Evolutionary conservation across 208 protist species (phyloP).

Genomic region (Crithidia brevicula): DNA sequence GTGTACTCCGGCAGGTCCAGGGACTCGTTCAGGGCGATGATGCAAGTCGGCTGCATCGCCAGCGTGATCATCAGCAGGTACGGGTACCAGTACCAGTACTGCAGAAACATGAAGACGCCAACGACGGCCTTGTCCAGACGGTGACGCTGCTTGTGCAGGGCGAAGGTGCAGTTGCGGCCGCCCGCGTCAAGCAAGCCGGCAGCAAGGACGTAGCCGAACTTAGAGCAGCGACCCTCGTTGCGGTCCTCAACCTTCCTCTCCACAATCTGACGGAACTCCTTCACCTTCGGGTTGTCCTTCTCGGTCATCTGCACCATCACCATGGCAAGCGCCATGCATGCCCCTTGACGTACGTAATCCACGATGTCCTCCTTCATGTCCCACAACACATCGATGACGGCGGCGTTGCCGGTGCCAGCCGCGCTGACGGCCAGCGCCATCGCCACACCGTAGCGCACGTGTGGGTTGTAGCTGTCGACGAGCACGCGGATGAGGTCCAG

Average conservation of each 20-base stretch:
- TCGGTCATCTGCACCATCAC: constrained; percentile 96
- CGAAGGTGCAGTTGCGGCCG: constrained; percentile 97
- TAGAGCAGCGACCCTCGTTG: constrained; percentile 95
- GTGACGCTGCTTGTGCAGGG: constrained; percentile 94
- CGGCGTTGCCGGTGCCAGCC: constrained; percentile 95
- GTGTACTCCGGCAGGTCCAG: constrained; percentile 95
- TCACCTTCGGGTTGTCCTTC: constrained; percentile 87
- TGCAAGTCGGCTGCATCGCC: constrained; percentile 96
- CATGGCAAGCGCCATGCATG: constrained; percentile 96
- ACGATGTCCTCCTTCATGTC: constrained; percentile 94
- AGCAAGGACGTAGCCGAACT: constrained; percentile 98
- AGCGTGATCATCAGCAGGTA: constrained; percentile 97
- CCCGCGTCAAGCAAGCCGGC: constrained; percentile 98
- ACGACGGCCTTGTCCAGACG: constrained; percentile 95
- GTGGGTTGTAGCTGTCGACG: constrained; percentile 98
- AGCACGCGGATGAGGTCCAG: constrained; percentile 81
- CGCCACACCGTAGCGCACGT: constrained; percentile 98
- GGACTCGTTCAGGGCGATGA: constrained; percentile 98
- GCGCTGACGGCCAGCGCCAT: constrained; percentile 98
- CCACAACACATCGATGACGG: constrained; percentile 96
- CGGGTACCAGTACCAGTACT: constrained; percentile 99
- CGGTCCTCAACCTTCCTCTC: constrained; percentile 87
- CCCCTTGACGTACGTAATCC: constrained; percentile 98
- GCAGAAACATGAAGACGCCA: constrained; percentile 97
- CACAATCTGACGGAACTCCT: constrained; percentile 85